Conservation (phyloP, 1,139 yeast species). For the Saccharomycopsis crataegensis region DNA sequence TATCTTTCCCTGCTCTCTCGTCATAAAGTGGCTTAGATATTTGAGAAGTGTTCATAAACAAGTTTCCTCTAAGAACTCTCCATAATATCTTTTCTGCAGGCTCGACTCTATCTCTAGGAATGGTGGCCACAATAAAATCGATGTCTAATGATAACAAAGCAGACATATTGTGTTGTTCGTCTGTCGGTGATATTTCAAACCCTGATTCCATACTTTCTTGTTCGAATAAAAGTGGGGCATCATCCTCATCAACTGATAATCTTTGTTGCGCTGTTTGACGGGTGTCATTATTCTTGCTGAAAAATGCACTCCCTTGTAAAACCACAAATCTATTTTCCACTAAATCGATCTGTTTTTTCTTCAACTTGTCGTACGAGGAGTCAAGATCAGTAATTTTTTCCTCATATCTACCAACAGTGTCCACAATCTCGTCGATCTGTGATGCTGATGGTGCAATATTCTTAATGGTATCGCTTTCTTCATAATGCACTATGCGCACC, state of each 20-base stretch:
- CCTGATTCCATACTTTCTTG: conserved; percentile 27
- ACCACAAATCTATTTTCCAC: conserved; percentile 46
- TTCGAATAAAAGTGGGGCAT: conserved; percentile 27
- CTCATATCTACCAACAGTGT: conserved; percentile 35
- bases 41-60: conserved; percentile 59
- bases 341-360: conserved; percentile 30
- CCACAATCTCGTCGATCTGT: conserved; percentile 37
- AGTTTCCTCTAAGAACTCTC: conserved; percentile 88
- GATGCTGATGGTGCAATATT: conserved; percentile 22
- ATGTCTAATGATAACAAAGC: conserved; percentile 20
- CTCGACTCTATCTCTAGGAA: conserved; percentile 61
- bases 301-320: conserved; percentile 37
- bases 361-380: conserved; percentile 34
- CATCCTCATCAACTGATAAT: conserved; percentile 31
- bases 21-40: conserved; percentile 39
- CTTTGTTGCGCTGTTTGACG: conserved; percentile 5
- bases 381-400: conserved; percentile 38
- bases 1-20: conserved; percentile 31
- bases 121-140: conserved; percentile 64
- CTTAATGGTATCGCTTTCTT: conserved; percentile 6
- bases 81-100: conserved; percentile 82
- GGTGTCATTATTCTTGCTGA: conserved; percentile 9
- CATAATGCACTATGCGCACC: conserved; percentile 8
- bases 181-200: conserved; percentile 3
- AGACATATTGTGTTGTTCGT: conserved; percentile 1